Conservation (phyloP, 345 rosid genomes). For the Citrus sp. region DNA sequence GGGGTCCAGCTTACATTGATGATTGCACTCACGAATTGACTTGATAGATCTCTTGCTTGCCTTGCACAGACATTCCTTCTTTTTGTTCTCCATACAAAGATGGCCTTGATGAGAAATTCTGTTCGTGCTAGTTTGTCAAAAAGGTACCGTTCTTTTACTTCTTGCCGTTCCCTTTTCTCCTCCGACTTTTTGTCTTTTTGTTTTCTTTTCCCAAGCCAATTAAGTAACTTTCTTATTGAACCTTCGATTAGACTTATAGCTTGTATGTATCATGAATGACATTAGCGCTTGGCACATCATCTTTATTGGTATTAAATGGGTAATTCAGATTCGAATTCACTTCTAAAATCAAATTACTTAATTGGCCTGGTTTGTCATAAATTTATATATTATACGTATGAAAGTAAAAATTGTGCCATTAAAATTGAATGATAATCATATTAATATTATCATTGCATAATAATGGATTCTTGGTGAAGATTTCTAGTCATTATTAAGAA, state of each 20-base stretch:
- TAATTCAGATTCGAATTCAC: background rate
- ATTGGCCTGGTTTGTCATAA: background rate
- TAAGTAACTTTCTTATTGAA: constrained; percentile 10
- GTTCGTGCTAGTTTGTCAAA: constrained; percentile 16
- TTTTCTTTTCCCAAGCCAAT: constrained; percentile 10
- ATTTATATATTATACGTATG: background rate
- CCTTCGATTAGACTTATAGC: background rate
- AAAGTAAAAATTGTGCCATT: background rate
- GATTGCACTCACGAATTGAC: constrained; percentile 26
- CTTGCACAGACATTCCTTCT: constrained; percentile 24
- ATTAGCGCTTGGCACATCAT: background rate
- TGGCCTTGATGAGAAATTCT: background rate
- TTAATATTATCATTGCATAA: constrained; percentile 9
- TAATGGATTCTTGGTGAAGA: constrained; percentile 14
- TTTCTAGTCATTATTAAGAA: constrained; percentile 15
- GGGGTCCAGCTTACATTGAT: constrained; percentile 34
- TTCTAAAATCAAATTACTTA: background rate
- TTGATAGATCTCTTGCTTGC: constrained; percentile 25
- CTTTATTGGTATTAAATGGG: no score
- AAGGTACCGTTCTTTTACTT: background rate
- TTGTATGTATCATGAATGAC: background rate
- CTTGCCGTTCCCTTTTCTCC: background rate
- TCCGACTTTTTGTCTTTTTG: background rate
- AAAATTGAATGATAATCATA: background rate
- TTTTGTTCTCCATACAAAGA: constrained; percentile 5